These are phyloP conservation scores for Ophiostoma sp. DNA, from an alignment of 2,329 filamentous ascomycete species.

Conservation along the genomic window DNA sequence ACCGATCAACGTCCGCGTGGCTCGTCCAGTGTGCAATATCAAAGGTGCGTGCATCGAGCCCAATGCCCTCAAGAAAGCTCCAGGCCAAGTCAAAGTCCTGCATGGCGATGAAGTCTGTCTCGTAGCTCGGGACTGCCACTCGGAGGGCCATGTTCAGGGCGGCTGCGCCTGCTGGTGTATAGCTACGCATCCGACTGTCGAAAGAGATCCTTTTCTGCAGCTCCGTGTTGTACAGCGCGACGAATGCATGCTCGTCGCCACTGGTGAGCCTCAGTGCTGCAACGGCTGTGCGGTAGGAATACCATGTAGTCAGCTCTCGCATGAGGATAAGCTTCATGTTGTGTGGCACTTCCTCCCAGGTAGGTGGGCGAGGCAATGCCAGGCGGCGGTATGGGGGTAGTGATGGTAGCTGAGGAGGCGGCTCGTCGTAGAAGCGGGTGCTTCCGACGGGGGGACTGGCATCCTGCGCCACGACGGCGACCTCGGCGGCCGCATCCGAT, in stretches of 20 bases:
- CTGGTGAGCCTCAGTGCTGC: constrained; percentile 18
- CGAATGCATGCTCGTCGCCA: constrained; percentile 18
- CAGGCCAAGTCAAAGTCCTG: constrained; percentile 18
- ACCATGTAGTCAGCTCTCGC: constrained; percentile 22
- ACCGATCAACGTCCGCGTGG: constrained; percentile 20
- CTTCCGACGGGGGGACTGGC: not conserved
- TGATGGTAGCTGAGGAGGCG: not conserved
- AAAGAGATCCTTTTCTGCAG: not conserved
- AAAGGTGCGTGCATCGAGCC: constrained; percentile 13
- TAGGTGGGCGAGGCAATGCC: not conserved
- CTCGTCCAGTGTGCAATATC: constrained; percentile 23
- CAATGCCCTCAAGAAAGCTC: constrained; percentile 19
- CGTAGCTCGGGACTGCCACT: not conserved
- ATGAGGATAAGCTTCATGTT: constrained; percentile 27
- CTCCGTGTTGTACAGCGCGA: constrained; percentile 19
- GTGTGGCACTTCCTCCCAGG: constrained; percentile 17
- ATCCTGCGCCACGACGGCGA: not conserved
- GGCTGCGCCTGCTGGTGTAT: not conserved
- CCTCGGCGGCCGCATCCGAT: not conserved
- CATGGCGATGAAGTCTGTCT: constrained; percentile 21
- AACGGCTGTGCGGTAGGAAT: constrained; percentile 13
- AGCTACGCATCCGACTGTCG: not conserved
- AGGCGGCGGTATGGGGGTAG: not conserved
- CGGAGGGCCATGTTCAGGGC: not conserved
- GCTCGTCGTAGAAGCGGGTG: not conserved